phyloP scores from a whole-genome alignment of 352 stramenopile genomes.

The Pythium phragmitis region DNA sequence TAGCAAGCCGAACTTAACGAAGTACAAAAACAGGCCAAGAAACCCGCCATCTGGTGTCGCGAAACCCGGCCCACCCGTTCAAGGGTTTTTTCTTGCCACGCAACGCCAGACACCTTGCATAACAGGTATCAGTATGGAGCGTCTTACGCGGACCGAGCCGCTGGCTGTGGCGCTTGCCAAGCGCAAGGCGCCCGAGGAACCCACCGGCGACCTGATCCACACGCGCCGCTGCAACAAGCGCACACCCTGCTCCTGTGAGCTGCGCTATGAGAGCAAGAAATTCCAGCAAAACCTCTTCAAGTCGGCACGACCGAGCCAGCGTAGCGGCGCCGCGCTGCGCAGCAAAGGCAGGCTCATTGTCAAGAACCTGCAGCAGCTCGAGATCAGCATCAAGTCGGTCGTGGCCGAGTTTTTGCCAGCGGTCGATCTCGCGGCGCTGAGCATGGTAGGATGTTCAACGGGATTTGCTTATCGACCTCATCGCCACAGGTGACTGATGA shows the following conservation, averaged over 20 bases:
- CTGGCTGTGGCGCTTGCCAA: slow-evolving; percentile 2
- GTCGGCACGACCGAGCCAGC: slow-evolving; percentile 21
- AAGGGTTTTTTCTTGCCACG: neutral
- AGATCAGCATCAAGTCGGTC: slow-evolving; percentile 45
- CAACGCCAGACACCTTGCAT: neutral
- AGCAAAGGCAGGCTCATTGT: slow-evolving; percentile 25
- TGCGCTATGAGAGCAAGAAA: slow-evolving; percentile 63
- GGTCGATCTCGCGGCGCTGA: slow-evolving; percentile 40
- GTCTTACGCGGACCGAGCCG: neutral
- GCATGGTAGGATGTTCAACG: slow-evolving; percentile 42
- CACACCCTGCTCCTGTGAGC: slow-evolving; percentile 60
- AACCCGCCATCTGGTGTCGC: neutral
- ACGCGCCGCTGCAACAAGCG: slow-evolving; percentile 58
- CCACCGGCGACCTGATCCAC: neutral
- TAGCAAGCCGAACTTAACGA: neutral
- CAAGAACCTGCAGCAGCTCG: slow-evolving; percentile 51
- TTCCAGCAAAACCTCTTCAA: slow-evolving; percentile 62
- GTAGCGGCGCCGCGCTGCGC: slow-evolving; percentile 1
- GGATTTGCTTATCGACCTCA: too few species aligned
- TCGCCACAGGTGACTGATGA: neutral
- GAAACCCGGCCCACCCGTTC: slow-evolving; percentile 3
- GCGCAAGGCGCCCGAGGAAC: slow-evolving; percentile 1
- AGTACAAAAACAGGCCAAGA: neutral
- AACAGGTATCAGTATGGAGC: neutral
- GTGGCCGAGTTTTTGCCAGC: slow-evolving; percentile 47